These are phyloP conservation scores for Mortierella sp. DNA, from an alignment of 371 early-diverging fungal species.

Conservation along the genomic window DNA sequence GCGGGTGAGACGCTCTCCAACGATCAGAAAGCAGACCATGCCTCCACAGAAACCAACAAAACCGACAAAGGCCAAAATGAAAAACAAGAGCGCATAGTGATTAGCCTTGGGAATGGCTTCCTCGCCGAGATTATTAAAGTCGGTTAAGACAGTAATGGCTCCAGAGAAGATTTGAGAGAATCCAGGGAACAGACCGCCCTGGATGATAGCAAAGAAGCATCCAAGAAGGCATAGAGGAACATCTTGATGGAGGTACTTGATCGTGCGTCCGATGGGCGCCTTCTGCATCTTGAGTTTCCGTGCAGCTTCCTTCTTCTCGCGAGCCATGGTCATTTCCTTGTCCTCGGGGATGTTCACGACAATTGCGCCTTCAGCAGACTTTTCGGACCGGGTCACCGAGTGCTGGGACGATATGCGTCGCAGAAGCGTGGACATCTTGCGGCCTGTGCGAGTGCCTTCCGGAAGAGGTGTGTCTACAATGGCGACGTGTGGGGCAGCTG, in stretches of 20 bases:
- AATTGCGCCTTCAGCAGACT: constrained; percentile 26
- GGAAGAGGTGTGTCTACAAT: constrained; percentile 31
- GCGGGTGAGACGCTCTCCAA: constrained; percentile 49
- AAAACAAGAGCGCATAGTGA: constrained; percentile 65
- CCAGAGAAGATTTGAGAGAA: constrained; percentile 63
- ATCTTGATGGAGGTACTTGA: constrained; percentile 55
- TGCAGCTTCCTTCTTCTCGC: constrained; percentile 57
- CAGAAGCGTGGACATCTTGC: constrained; percentile 30
- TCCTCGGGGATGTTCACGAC: constrained; percentile 16
- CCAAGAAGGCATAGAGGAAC: constrained; percentile 55
- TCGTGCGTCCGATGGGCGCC: constrained; percentile 59
- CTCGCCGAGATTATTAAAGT: constrained; percentile 31
- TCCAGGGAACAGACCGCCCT: constrained; percentile 76
- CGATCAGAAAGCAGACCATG: constrained; percentile 32
- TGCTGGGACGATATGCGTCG: constrained; percentile 51
- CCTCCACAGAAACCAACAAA: constrained; percentile 62
- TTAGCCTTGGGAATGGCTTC: constrained; percentile 41
- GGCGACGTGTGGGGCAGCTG: constrained; percentile 25
- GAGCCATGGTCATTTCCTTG: constrained; percentile 28
- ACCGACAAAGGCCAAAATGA: constrained; percentile 84
- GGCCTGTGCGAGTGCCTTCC: constrained; percentile 33
- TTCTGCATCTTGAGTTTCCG: constrained; percentile 58
- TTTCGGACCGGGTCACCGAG: constrained; percentile 39
- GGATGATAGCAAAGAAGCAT: constrained; percentile 55
- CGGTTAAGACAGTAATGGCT: constrained; percentile 39